phyloP scores from a whole-genome alignment of 129 eudicot species.

The Flaveria brownii region DNA sequence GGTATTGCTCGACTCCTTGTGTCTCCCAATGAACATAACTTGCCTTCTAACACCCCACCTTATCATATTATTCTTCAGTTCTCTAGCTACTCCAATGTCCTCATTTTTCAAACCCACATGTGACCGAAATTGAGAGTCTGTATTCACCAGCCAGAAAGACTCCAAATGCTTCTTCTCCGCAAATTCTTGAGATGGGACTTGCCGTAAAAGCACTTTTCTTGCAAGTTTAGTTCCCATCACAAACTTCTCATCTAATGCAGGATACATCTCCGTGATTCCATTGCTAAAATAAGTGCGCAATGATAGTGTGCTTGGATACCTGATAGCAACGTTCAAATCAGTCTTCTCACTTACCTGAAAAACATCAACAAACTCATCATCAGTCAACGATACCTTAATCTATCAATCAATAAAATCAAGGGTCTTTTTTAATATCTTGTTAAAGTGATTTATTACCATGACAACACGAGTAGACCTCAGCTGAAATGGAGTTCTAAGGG shows the following conservation, averaged over 20 bases:
- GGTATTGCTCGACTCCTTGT: slow-evolving; percentile 41
- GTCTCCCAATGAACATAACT: slow-evolving; percentile 61
- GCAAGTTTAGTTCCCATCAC: slow-evolving; percentile 78
- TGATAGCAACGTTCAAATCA: slow-evolving; percentile 58
- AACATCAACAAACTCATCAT: slow-evolving; percentile 10
- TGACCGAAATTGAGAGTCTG: slow-evolving; percentile 8
- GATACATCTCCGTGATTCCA: slow-evolving; percentile 55
- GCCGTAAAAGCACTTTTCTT: slow-evolving; percentile 57
- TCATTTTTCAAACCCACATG: slow-evolving; percentile 28
- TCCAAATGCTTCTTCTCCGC: slow-evolving; percentile 52
- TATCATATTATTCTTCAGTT: slow-evolving; percentile 50
- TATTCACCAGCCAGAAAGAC: slow-evolving; percentile 58
- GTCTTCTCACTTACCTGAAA: slow-evolving; percentile 86
- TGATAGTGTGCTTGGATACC: slow-evolving; percentile 72
- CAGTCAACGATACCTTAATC: too few species aligned
- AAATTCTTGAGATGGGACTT: slow-evolving; percentile 63
- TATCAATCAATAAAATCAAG: neutral
- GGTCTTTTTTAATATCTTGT: neutral
- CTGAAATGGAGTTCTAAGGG: slow-evolving; percentile 64
- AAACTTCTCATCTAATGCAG: slow-evolving; percentile 76
- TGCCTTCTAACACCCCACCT: slow-evolving; percentile 75
- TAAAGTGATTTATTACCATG: slow-evolving; percentile 46
- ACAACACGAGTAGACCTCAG: slow-evolving; percentile 69
- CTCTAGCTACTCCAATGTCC: slow-evolving; percentile 43
- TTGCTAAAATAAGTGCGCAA: slow-evolving; percentile 53